These are phyloP conservation scores for Eucalyptus urophylla DNA, from an alignment of 345 rosid species.

Conservation along the genomic window DNA sequence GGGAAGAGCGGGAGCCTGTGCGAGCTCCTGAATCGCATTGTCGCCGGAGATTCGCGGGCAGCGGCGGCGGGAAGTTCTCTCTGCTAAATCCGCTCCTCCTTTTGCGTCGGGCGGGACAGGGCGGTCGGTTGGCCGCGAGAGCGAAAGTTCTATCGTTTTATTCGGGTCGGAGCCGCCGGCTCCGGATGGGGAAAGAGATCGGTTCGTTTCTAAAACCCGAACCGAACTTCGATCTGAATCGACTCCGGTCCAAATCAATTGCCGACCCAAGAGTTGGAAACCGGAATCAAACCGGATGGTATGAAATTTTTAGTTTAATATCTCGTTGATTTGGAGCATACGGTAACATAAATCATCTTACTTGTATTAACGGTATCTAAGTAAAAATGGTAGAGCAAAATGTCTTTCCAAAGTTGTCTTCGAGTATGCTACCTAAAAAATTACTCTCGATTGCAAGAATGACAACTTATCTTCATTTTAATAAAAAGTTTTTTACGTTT, in stretches of 20 bases:
- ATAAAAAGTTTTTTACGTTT: background rate
- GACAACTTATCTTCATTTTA: background rate
- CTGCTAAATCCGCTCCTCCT: background rate
- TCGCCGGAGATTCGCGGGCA: background rate
- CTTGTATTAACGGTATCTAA: no score
- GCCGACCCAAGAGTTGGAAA: background rate
- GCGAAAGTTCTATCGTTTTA: background rate
- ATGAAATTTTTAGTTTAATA: background rate
- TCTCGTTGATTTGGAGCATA: background rate
- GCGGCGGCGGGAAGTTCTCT: background rate
- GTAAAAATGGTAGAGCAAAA: background rate
- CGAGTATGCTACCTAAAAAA: background rate
- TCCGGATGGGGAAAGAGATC: background rate
- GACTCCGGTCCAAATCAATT: background rate
- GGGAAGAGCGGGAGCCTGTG: constrained; percentile 9
- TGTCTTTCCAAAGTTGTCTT: background rate
- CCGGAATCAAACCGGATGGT: background rate
- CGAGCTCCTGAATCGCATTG: constrained; percentile 35
- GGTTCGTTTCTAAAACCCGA: background rate
- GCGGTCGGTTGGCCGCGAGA: background rate
- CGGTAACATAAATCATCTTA: background rate
- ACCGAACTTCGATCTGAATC: background rate
- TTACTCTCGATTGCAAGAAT: accelerated
- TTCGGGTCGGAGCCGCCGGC: background rate
- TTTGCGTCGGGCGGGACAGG: background rate